These are phyloP conservation scores for Oryza meyeriana DNA, from an alignment of 176 grass and related monocot species.

Conservation along the genomic window DNA sequence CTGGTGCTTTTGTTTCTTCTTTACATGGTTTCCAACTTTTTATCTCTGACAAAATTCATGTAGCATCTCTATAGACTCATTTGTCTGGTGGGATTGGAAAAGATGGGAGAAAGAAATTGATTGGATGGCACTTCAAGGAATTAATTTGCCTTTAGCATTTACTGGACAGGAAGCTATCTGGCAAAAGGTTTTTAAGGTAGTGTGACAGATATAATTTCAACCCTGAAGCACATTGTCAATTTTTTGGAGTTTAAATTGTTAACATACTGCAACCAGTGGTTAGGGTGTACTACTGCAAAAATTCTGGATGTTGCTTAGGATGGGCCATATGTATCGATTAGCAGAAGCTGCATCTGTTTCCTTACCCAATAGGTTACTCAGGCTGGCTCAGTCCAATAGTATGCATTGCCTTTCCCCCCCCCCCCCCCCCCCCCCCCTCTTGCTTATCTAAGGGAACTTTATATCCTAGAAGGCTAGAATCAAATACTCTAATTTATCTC, in stretches of 20 bases:
- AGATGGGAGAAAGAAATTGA: slow-evolving; percentile 99
- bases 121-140: slow-evolving; percentile 98
- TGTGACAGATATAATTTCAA: background rate
- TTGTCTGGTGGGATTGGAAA: slow-evolving; percentile 93
- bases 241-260: slow-evolving; percentile 9
- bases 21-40: slow-evolving; percentile 24
- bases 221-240: slow-evolving; percentile 14
- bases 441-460: background rate
- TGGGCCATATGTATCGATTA: background rate
- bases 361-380: background rate
- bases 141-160: slow-evolving; percentile 98
- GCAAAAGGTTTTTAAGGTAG: slow-evolving; percentile 95
- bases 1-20: slow-evolving; percentile 1
- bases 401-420: background rate
- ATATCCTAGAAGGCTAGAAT: background rate
- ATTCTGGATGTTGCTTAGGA: background rate
- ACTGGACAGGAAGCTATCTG: slow-evolving; percentile 86
- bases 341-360: background rate
- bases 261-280: background rate
- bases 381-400: background rate
- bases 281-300: background rate
- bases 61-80: slow-evolving; percentile 69
- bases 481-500: background rate
- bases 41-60: slow-evolving; percentile 38
- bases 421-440: background rate